These are phyloP conservation scores for Yarrowia yakushimensis DNA, from an alignment of 805 yeast genomes.

Conservation along the genomic window DNA sequence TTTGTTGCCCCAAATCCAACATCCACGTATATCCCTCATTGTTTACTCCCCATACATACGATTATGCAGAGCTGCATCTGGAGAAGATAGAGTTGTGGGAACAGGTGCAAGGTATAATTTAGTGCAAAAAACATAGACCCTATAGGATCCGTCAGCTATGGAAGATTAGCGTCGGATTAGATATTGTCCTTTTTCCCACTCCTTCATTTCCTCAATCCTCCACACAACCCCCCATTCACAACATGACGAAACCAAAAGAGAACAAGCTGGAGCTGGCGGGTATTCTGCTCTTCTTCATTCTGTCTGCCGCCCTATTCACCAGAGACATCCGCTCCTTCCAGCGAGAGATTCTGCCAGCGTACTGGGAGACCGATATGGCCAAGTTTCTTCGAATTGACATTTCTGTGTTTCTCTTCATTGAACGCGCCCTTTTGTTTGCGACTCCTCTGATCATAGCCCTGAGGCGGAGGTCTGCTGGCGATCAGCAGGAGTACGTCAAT, in stretches of 20 bases:
- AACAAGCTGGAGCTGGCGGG: constrained; percentile 12
- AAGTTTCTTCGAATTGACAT: background rate
- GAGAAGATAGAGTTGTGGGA: background rate
- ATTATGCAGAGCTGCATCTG: constrained; percentile 16
- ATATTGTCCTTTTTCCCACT: background rate
- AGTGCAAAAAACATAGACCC: background rate
- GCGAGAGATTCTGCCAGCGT: constrained; percentile 2
- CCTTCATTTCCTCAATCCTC: background rate
- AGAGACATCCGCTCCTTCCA: constrained; percentile 5
- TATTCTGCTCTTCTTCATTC: constrained; percentile 13
- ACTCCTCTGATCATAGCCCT: constrained; percentile 5
- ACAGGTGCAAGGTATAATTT: background rate
- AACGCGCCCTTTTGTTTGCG: background rate
- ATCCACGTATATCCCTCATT: constrained; percentile 16
- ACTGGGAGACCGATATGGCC: background rate
- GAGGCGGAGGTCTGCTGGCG: background rate
- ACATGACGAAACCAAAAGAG: background rate
- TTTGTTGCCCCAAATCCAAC: too few species aligned
- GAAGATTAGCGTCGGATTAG: background rate
- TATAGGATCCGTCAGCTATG: background rate
- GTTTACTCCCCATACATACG: background rate
- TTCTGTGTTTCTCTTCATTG: background rate
- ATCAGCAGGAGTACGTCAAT: background rate
- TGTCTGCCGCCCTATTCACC: constrained; percentile 11
- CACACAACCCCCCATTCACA: background rate